phyloP scores from a whole-genome alignment of 768 basidiomycete genomes.

The Lyophyllum semitale region DNA sequence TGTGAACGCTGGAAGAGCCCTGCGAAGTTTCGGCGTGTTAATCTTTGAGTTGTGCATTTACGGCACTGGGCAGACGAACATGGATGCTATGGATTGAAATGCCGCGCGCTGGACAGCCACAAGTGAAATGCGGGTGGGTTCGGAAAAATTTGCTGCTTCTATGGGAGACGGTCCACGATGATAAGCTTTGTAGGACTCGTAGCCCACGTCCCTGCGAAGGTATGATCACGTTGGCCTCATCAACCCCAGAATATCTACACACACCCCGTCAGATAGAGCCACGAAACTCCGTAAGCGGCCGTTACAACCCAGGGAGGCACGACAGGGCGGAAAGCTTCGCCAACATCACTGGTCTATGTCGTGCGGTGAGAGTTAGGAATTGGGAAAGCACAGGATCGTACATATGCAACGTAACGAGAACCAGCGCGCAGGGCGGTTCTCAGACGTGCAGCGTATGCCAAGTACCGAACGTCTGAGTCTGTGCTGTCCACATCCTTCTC shows the following conservation, averaged over 20 bases:
- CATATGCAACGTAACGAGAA: slow-evolving; percentile 78
- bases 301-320: slow-evolving; percentile 72
- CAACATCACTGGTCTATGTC: slow-evolving; percentile 73
- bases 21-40: slow-evolving; percentile 26
- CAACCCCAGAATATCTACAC: slow-evolving; percentile 10
- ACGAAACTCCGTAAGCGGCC: slow-evolving; percentile 80
- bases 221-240: background rate
- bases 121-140: slow-evolving; percentile 66
- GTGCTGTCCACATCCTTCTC: slow-evolving; percentile 65
- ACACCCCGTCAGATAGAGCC: slow-evolving; percentile 72
- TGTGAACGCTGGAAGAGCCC: slow-evolving; percentile 83
- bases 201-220: slow-evolving; percentile 62
- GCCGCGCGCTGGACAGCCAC: slow-evolving; percentile 75
- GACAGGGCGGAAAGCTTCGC: slow-evolving; percentile 82
- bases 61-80: slow-evolving; percentile 45
- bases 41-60: slow-evolving; percentile 5
- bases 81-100: slow-evolving; percentile 82
- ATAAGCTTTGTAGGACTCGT: slow-evolving; percentile 80
- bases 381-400: slow-evolving; percentile 31
- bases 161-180: slow-evolving; percentile 64
- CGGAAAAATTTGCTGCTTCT: slow-evolving; percentile 71
- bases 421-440: slow-evolving; percentile 73
- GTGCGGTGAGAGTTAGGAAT: slow-evolving; percentile 18
- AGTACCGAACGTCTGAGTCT: slow-evolving; percentile 69
- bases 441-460: slow-evolving; percentile 79